Conservation (phyloP, 2,329 filamentous ascomycete genomes). For the Coniochaeta pulveracea region DNA sequence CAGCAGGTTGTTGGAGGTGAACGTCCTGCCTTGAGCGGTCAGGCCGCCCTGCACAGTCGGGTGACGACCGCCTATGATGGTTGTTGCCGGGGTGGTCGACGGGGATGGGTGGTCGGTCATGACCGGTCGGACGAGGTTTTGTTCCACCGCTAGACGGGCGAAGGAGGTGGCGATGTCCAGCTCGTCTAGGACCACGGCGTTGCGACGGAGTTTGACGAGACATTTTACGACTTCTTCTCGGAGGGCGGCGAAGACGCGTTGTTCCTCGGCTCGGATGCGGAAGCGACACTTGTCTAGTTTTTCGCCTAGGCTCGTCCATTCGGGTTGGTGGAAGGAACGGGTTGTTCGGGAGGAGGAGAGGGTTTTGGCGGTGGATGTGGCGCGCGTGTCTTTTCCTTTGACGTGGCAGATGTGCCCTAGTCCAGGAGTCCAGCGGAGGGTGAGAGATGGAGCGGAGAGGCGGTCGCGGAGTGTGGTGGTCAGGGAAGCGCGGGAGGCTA, state of each 20-base stretch:
- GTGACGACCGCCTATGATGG: conserved; percentile 78
- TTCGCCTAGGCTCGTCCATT: conserved; percentile 75
- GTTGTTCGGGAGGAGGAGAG: conserved; percentile 77
- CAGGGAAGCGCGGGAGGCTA: conserved; percentile 48
- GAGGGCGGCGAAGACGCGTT: conserved; percentile 63
- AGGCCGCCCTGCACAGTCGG: conserved; percentile 78
- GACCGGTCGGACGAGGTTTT: conserved; percentile 60
- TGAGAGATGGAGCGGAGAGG: conserved; percentile 53
- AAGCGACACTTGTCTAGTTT: conserved; percentile 66
- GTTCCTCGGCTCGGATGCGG: conserved; percentile 75
- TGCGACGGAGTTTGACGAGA: conserved; percentile 75
- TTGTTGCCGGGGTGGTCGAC: conserved; percentile 44
- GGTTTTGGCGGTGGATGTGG: conserved; percentile 29
- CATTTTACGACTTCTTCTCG: conserved; percentile 69
- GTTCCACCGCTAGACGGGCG: conserved; percentile 65
- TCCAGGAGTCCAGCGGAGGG: conserved; percentile 75
- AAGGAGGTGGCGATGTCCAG: conserved; percentile 85
- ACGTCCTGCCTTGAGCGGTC: conserved; percentile 35
- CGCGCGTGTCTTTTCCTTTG: conserved; percentile 61
- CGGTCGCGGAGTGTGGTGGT: conserved; percentile 48
- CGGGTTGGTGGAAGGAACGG: conserved; percentile 68
- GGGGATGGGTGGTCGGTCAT: conserved; percentile 47
- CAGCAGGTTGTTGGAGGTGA: conserved; percentile 56
- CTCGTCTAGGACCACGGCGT: conserved; percentile 85
- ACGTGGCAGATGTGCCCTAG: conserved; percentile 87